These are phyloP conservation scores for Cynara cardunculus DNA, from an alignment of 129 eudicot species.

Conservation along the genomic window DNA sequence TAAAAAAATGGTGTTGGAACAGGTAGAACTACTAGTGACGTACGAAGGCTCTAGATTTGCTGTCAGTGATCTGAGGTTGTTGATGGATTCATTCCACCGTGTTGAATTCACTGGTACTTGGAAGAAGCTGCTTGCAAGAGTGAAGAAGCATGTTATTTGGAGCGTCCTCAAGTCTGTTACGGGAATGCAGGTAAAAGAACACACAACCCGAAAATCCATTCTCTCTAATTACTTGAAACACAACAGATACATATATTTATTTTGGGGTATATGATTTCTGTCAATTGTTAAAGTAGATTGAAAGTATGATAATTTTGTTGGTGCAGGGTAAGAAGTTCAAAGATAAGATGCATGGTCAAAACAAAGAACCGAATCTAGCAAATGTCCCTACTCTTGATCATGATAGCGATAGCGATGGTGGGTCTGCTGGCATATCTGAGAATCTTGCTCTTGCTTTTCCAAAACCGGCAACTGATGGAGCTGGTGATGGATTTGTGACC, in stretches of 20 bases:
- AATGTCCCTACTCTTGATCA: conserved; percentile 64
- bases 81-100: conserved; percentile 91
- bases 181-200: conserved; percentile 78
- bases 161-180: conserved; percentile 95
- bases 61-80: conserved; percentile 82
- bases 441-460: conserved; percentile 46
- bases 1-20: conserved; percentile 10
- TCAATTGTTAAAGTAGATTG: neutral
- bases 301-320: neutral
- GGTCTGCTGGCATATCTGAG: conserved; percentile 48
- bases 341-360: conserved; percentile 64
- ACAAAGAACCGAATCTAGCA: conserved; percentile 44
- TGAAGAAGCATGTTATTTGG: conserved; percentile 91
- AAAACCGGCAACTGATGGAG: conserved; percentile 65
- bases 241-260: neutral
- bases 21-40: conserved; percentile 88
- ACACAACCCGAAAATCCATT: neutral
- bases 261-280: neutral
- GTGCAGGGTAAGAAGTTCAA: conserved; percentile 87
- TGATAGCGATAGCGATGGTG: conserved; percentile 75
- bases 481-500: conserved; percentile 88
- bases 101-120: conserved; percentile 88
- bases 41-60: conserved; percentile 95
- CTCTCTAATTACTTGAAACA: neutral
- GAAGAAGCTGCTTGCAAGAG: conserved; percentile 84